Percentiles rank a stretch among this genome's conserved stretches.
Evolutionary conservation across 371 early-diverging fungal genomes (phyloP).

Genomic region (Neoconidiobolus thromboides): DNA sequence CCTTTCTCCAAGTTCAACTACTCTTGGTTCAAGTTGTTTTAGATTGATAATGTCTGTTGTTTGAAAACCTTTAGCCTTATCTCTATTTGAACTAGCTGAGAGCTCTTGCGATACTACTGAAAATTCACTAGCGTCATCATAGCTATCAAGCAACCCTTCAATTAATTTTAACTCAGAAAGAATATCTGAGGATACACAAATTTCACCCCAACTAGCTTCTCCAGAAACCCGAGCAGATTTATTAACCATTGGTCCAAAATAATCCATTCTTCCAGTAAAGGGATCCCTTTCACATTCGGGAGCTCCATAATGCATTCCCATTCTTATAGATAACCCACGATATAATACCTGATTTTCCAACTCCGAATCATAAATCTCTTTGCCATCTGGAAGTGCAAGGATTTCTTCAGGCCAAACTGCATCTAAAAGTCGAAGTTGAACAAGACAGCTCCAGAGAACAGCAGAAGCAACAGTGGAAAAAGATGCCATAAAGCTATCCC

Average conservation of each 20-base stretch:
- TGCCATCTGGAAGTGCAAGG: conserved; percentile 53
- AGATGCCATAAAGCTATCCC: conserved; percentile 90
- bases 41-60: conserved; percentile 18
- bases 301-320: conserved; percentile 87
- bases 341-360: conserved; percentile 37
- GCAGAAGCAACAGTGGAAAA: conserved; percentile 79
- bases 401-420: conserved; percentile 88
- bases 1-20: conserved; percentile 57
- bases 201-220: conserved; percentile 84
- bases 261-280: conserved; percentile 85
- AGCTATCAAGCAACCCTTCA: conserved; percentile 10
- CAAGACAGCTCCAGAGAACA: conserved; percentile 75
- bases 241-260: conserved; percentile 90
- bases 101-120: not conserved
- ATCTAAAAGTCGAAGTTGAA: conserved; percentile 60
- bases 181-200: conserved; percentile 45
- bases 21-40: conserved; percentile 42
- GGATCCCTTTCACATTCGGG: conserved; percentile 84
- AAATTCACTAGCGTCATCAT: not conserved
- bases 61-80: conserved; percentile 10
- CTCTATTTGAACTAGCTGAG: conserved; percentile 14
- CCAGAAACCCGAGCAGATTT: conserved; percentile 70
- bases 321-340: conserved; percentile 75
- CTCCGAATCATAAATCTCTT: conserved; percentile 40
- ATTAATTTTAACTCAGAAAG: conserved; percentile 25